Base-by-base conservation (phyloP, 495 filamentous ascomycete genomes). In the Geopyxis carbonaria region DNA sequence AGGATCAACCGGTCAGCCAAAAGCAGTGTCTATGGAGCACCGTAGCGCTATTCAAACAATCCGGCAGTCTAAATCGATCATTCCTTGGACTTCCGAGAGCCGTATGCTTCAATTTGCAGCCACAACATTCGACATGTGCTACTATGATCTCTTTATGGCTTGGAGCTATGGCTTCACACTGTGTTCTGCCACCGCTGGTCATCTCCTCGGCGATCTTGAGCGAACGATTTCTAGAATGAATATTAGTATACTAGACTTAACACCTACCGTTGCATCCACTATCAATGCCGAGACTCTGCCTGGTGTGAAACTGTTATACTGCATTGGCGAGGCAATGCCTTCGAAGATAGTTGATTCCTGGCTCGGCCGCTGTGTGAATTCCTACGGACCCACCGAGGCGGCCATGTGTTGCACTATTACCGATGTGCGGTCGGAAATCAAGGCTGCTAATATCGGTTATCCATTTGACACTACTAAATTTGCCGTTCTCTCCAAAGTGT, bases 281-380 rank as follows among this genome's bases (percentile, higher is more conserved):
- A 35, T 63, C 8, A 38, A 18, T 24, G 40, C 43, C 3, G 27
- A 34, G 4, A 48, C 56, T 8, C 40, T 63, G 2, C 57, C 60
- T 2, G 39, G 23, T 4, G 57, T 63, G 3, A 31, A 62, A 42
- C 54, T 48, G 29, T 31, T 63, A 13, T 62, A 59, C 36, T 63
- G 61, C 38, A 60, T 59, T 33, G 61, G 61, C 11, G 74, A 77
- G 37, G 64, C 70, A 34, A 64, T 76, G 62, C 57, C 65, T 2
- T 53, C 59, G 13, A 66, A 69, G 11, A 59, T 67, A 39, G 60
- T 72, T 5, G 57, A 53, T 1, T 68, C 66, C 33, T 78, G 74
- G 75, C 65, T 58, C 57, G n/a, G 45, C 67, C 23, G 57, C 58
- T 48, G 57, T 70, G 11, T 73, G 13, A 74, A 74, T 36, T 65